Evolutionary conservation across 805 yeast genomes (phyloP).

Genomic region (Sugiyamaella marilandica): DNA sequence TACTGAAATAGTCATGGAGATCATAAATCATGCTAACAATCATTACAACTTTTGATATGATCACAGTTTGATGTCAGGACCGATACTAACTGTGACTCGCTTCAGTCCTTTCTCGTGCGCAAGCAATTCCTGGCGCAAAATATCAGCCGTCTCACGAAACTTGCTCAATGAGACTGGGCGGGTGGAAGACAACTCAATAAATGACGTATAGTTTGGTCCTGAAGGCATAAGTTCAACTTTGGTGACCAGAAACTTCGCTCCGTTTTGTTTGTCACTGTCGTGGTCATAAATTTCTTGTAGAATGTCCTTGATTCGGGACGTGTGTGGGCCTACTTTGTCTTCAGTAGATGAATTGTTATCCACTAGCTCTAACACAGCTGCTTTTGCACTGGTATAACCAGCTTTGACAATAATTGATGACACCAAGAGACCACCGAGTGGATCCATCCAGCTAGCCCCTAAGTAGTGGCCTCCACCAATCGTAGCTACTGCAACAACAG

Average conservation of each 20-base stretch:
- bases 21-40: too few species aligned
- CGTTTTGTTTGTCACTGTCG: background rate
- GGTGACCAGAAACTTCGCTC: slow-evolving; percentile 10
- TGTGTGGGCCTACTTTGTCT: background rate
- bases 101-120: slow-evolving; percentile 11
- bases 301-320: slow-evolving; percentile 5
- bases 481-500: slow-evolving; percentile 83
- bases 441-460: slow-evolving; percentile 78
- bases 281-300: slow-evolving; percentile 10
- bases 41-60: too few species aligned
- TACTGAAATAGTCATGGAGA: too few species aligned
- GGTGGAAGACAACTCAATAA: slow-evolving; percentile 8
- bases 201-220: slow-evolving; percentile 20
- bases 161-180: background rate
- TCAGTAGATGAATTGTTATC: slow-evolving; percentile 42
- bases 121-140: slow-evolving; percentile 6
- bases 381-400: slow-evolving; percentile 68
- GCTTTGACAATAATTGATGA: slow-evolving; percentile 78
- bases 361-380: slow-evolving; percentile 68
- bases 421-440: slow-evolving; percentile 86
- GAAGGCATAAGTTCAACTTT: slow-evolving; percentile 22
- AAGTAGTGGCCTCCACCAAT: slow-evolving; percentile 80
- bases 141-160: slow-evolving; percentile 8
- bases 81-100: slow-evolving; percentile 7
- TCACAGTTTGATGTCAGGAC: background rate